Base-by-base conservation (phyloP, 2,329 filamentous ascomycete genomes). In the Simplicillium aogashimaense region DNA sequence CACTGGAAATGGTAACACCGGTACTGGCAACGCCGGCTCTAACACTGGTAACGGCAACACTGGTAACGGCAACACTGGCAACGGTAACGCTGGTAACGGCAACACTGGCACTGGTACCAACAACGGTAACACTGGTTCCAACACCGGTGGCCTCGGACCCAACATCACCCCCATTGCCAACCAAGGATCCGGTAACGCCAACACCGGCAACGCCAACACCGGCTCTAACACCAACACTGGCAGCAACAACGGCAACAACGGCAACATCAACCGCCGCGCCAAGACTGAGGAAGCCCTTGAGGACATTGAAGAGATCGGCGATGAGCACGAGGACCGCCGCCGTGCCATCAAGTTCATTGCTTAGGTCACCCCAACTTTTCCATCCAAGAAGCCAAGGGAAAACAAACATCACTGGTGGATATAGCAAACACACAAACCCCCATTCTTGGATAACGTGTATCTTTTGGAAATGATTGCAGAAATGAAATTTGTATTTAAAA, bases 281-380 rank as follows among this genome's bases (percentile, higher is more conserved):
- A 15, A 32, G 30, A 13, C 15, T 12, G 30, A 32, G 30, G 30
- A 32, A 5, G 30, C 6, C 6, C 13, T n/a, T 7, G 30, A 32
- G 30, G 30, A 32, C 13, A 32, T 32, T 12, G 30, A 32, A 15
- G 30, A 13, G 12, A 18, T 12, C 13, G 15, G 17, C 7, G 17
- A 36, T 25, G 15, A 35, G 12, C 25, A 35, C 9, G 42, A 36
- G 14, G 37, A 44, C 28, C 30, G 41, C 34, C 20, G 47, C 38
- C 43, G 47, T 12, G 45, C 42, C n/a, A 25, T 49, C 15, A 39
- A 39, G 36, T 49, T 49, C 39, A 36, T 31, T 7, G 45, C 44
- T 15, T 49, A 43, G 47, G 39, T 29, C 32, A 35, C 7, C 3
- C 25, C 18, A 30, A 6, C 7, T n/a, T 14, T 8, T 12, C 14